Percentiles rank a stretch among this genome's conserved stretches.
phyloP scores from a whole-genome alignment of 352 stramenopile species.

The Peronospora belbahrii region DNA sequence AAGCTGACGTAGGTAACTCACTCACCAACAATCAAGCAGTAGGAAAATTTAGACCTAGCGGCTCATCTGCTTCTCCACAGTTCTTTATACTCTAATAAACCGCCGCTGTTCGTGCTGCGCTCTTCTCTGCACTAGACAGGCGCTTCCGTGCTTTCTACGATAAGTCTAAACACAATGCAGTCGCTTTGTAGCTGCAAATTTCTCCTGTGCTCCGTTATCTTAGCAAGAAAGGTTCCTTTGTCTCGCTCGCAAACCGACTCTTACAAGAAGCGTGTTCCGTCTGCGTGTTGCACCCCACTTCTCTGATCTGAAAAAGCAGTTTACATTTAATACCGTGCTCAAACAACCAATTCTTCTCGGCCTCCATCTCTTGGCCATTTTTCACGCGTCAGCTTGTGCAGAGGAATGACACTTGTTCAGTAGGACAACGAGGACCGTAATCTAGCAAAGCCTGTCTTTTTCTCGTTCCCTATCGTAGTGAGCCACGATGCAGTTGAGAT shows the following conservation, averaged over 20 bases:
- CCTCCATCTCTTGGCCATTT: slow-evolving; percentile 56
- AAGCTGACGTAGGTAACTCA: too few species aligned
- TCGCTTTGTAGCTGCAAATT: slow-evolving; percentile 53
- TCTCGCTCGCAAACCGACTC: slow-evolving; percentile 32
- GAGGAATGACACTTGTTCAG: slow-evolving; percentile 28
- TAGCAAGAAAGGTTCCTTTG: slow-evolving; percentile 20
- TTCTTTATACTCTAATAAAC: slow-evolving; percentile 43
- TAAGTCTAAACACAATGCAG: slow-evolving; percentile 61
- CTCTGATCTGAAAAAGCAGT: slow-evolving; percentile 41
- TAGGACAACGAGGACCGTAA: slow-evolving; percentile 42
- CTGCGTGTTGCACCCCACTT: slow-evolving; percentile 30
- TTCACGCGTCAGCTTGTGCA: slow-evolving; percentile 57
- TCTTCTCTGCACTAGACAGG: slow-evolving; percentile 61
- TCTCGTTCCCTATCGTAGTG: slow-evolving; percentile 75
- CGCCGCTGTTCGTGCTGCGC: slow-evolving; percentile 47
- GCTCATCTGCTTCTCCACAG: slow-evolving; percentile 24
- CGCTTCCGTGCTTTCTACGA: slow-evolving; percentile 59
- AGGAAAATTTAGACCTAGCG: too few species aligned
- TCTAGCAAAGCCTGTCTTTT: slow-evolving; percentile 76
- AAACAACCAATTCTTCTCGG: slow-evolving; percentile 50
- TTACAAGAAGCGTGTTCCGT: slow-evolving; percentile 14
- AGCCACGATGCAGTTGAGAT: too few species aligned
- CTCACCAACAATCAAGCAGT: too few species aligned
- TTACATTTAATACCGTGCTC: slow-evolving; percentile 61
- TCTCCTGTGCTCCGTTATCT: slow-evolving; percentile 28